Evolutionary conservation across 805 yeast genomes (phyloP).

Genomic region (Schwanniomyces polymorphus): DNA sequence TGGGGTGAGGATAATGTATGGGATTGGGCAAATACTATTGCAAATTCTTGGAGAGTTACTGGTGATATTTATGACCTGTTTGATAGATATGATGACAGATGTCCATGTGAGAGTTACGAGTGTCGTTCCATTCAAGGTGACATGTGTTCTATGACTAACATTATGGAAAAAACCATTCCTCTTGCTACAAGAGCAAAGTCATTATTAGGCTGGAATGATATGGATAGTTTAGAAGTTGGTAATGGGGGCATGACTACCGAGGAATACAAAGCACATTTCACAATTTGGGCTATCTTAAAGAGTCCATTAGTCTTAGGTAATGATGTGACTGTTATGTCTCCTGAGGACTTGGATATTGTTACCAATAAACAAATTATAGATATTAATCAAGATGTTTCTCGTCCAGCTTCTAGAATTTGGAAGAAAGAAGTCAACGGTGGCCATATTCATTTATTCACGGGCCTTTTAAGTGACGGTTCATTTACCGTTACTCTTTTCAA

Average conservation of each 20-base stretch:
- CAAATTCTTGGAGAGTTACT: conserved; percentile 28
- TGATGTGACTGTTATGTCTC: conserved; percentile 18
- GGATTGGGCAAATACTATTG: conserved; percentile 25
- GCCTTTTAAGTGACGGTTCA: conserved; percentile 1
- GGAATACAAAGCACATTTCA: conserved; percentile 25
- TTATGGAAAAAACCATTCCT: conserved; percentile 25
- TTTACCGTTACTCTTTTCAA: conserved; percentile 6
- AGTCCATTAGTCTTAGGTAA: conserved; percentile 27
- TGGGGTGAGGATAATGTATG: conserved; percentile 30
- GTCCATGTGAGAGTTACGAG: conserved; percentile 25
- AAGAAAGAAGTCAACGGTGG: conserved; percentile 5
- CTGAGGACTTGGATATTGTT: conserved; percentile 16
- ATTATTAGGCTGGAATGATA: conserved; percentile 23
- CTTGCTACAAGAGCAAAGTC: conserved; percentile 18
- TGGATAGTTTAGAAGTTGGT: conserved; percentile 29
- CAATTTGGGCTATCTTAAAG: conserved; percentile 28
- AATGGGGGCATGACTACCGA: conserved; percentile 24
- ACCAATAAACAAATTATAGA: conserved; percentile 12
- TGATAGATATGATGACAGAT: conserved; percentile 17
- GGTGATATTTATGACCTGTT: conserved; percentile 21
- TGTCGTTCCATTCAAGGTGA: conserved; percentile 20
- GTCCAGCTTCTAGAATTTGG: conserved; percentile 8
- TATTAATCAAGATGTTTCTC: conserved; percentile 19
- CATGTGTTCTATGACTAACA: conserved; percentile 19
- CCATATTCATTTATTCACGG: conserved; percentile 4